A percentile compares a stretch with the other conserved stretches of the same genome.
Conservation (phyloP, 306 rosid genomes). For the Amphicarpaea edgeworthii region DNA sequence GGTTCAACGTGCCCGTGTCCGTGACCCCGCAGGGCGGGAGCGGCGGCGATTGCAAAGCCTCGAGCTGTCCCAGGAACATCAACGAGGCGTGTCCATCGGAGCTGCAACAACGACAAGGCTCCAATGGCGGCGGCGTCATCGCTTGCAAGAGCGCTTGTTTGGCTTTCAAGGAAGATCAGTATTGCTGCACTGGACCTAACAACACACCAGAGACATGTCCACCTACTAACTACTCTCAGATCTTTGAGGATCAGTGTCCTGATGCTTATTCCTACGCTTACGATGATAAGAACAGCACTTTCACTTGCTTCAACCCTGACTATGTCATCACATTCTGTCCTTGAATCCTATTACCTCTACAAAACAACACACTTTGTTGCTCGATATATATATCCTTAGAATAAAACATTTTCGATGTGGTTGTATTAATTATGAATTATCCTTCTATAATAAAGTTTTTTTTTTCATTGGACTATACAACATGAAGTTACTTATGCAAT, state of each 20-base stretch:
- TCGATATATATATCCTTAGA: too few relatives aligned
- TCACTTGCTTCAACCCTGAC: slow-evolving; percentile 42
- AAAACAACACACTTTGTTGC: too few relatives aligned
- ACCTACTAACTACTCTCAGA: slow-evolving; percentile 13
- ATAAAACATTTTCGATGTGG: too few relatives aligned
- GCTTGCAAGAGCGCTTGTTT: slow-evolving; percentile 53
- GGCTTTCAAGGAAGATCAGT: slow-evolving; percentile 30
- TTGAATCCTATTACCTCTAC: too few relatives aligned
- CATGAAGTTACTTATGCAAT: too few relatives aligned
- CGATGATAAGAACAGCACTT: slow-evolving; percentile 45
- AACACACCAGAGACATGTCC: background rate
- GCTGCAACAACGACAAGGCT: slow-evolving; percentile 8
- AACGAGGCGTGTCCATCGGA: slow-evolving; percentile 14
- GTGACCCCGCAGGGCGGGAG: background rate
- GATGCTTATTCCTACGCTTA: slow-evolving; percentile 6
- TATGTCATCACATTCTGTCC: slow-evolving; percentile 48
- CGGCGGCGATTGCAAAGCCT: background rate
- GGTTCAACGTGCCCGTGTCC: slow-evolving; percentile 6
- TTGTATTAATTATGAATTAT: too few relatives aligned
- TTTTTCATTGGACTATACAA: too few relatives aligned
- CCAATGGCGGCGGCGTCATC: slow-evolving; percentile 35
- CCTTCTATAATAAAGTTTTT: too few relatives aligned
- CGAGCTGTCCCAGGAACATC: slow-evolving; percentile 8
- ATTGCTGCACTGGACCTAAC: slow-evolving; percentile 39
- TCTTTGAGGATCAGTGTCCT: slow-evolving; percentile 28